phyloP scores from a whole-genome alignment of 2,329 filamentous ascomycete genomes.

The Orbilia brochopaga region DNA sequence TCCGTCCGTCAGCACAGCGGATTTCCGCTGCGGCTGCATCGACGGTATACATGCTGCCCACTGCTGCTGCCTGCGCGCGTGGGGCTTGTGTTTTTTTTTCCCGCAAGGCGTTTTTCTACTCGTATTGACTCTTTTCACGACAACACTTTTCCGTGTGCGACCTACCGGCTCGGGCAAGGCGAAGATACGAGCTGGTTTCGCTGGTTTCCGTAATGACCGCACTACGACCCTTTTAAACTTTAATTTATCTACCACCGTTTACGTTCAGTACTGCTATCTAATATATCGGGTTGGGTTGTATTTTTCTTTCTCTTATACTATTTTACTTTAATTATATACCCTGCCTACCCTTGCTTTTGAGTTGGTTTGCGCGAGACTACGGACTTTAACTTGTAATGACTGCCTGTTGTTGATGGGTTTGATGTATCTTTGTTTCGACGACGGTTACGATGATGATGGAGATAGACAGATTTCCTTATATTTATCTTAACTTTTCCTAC shows the following conservation, averaged over 20 bases:
- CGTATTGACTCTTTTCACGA: not conserved
- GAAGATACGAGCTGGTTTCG: too few species aligned
- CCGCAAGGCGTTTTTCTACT: not conserved
- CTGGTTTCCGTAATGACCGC: not conserved
- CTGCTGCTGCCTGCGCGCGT: not conserved
- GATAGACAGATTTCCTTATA: not conserved
- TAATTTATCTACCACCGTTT: not conserved
- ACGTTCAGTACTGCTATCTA: not conserved
- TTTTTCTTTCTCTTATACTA: not conserved
- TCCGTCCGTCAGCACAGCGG: conserved; percentile 29
- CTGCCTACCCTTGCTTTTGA: too few species aligned
- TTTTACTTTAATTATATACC: too few species aligned
- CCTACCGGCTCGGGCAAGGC: not conserved
- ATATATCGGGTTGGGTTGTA: not conserved
- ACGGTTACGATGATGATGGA: not conserved
- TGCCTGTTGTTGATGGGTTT: not conserved
- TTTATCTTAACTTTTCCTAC: not conserved
- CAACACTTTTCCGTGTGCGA: not conserved
- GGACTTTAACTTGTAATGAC: not conserved
- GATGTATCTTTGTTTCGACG: not conserved
- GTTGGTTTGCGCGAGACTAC: too few species aligned
- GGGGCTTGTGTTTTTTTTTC: not conserved
- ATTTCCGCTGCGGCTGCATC: not conserved
- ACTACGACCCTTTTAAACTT: conserved; percentile 17
- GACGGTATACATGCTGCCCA: not conserved